Evolutionary conservation across 805 yeast species (phyloP).

Genomic region (Lipomyces anomalus): DNA sequence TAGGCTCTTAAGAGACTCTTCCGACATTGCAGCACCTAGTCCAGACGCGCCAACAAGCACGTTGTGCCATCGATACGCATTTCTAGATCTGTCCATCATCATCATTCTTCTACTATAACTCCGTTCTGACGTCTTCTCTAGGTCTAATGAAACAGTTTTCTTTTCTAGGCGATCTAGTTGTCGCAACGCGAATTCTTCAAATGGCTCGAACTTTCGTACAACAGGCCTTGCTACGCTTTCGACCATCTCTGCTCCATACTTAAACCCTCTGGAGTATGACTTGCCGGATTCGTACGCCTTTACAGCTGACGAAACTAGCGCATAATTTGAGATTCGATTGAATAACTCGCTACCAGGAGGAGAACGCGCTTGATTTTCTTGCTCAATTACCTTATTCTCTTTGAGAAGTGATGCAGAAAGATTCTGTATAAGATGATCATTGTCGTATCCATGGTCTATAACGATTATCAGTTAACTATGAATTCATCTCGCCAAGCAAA

Average conservation of each 20-base stretch:
- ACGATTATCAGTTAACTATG: too few species aligned
- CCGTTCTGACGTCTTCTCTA: conserved; percentile 6
- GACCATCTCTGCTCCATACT: conserved; percentile 57
- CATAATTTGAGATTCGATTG: conserved; percentile 24
- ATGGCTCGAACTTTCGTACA: conserved; percentile 37
- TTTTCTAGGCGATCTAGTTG: conserved; percentile 26
- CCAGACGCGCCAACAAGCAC: conserved; percentile 27
- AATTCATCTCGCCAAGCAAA: too few species aligned
- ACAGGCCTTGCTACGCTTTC: conserved; percentile 48
- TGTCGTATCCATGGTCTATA: too few species aligned
- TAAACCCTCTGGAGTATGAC: conserved; percentile 43
- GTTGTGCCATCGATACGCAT: conserved; percentile 10
- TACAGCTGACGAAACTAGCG: conserved; percentile 31
- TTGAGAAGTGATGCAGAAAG: too few species aligned
- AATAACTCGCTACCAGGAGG: conserved; percentile 20
- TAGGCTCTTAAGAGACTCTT: conserved; percentile 69
- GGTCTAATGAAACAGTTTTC: conserved; percentile 7
- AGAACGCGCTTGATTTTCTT: too few species aligned
- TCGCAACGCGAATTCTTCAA: conserved; percentile 28
- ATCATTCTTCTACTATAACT: background rate
- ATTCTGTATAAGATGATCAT: too few species aligned
- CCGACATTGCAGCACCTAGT: conserved; percentile 42
- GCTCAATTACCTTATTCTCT: too few species aligned
- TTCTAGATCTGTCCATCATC: background rate
- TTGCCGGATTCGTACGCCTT: conserved; percentile 35